A percentile compares a stretch with the other conserved stretches of the same genome.
Evolutionary conservation across 2,329 filamentous ascomycete species (phyloP).

Genomic region (Clarireedia hainanense): DNA sequence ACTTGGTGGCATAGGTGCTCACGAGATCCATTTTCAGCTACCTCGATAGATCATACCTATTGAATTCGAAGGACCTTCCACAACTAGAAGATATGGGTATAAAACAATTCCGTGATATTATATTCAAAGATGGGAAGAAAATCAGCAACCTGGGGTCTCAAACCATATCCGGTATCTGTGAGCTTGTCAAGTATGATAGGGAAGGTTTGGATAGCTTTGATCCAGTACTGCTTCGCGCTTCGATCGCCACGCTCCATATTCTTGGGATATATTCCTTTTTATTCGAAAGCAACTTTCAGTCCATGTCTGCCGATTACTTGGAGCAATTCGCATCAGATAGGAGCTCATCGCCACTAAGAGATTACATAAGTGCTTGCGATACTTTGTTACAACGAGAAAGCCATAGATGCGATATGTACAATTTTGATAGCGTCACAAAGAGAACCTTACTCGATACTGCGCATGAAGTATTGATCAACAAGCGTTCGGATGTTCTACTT

Average conservation of each 20-base stretch:
- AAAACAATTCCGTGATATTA: slow-evolving; percentile 59
- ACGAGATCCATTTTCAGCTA: slow-evolving; percentile 90
- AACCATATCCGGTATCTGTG: slow-evolving; percentile 56
- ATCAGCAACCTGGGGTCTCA: slow-evolving; percentile 33
- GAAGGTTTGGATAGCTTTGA: slow-evolving; percentile 49
- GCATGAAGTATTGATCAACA: slow-evolving; percentile 63
- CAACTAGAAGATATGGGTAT: slow-evolving; percentile 79
- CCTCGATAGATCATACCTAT: slow-evolving; percentile 80
- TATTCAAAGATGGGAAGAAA: slow-evolving; percentile 31
- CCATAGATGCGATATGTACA: slow-evolving; percentile 68
- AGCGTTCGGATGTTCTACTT: slow-evolving; percentile 59
- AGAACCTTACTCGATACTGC: slow-evolving; percentile 65
- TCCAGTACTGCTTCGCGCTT: slow-evolving; percentile 58
- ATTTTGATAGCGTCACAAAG: slow-evolving; percentile 76
- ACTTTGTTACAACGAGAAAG: slow-evolving; percentile 65
- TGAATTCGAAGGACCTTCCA: slow-evolving; percentile 60
- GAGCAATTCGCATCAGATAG: slow-evolving; percentile 59
- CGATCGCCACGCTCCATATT: slow-evolving; percentile 78
- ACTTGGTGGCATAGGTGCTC: slow-evolving; percentile 45
- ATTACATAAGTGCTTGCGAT: slow-evolving; percentile 67
- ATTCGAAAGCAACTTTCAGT: slow-evolving; percentile 72
- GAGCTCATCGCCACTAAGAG: slow-evolving; percentile 55
- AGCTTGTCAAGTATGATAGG: slow-evolving; percentile 68
- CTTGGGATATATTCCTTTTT: slow-evolving; percentile 69
- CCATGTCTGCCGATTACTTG: slow-evolving; percentile 61